Evolutionary conservation across 306 rosid species (phyloP).

Genomic region (Vigna nakashimae): DNA sequence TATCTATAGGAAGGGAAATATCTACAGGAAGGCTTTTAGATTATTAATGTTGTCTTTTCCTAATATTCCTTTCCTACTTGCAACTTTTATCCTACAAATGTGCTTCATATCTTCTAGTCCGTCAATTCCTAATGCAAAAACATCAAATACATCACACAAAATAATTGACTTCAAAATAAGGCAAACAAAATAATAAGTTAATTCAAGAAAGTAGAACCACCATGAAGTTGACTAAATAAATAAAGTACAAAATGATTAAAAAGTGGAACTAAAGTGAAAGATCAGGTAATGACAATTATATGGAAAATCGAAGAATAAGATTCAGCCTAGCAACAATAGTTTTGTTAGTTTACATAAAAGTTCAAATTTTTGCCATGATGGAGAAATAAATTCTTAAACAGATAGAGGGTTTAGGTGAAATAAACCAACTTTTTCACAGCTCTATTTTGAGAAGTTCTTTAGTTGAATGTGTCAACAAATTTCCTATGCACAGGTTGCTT

Average conservation of each 20-base stretch:
- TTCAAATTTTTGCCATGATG: neutral
- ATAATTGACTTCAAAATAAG: neutral
- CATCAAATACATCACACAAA: neutral
- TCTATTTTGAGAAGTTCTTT: conserved; percentile 93
- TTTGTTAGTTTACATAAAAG: neutral
- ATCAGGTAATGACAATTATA: neutral
- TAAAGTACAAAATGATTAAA: too few relatives aligned
- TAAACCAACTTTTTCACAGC: conserved; percentile 80
- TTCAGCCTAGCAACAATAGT: neutral
- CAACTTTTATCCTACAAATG: conserved; percentile 83
- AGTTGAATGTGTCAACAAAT: conserved; percentile 88
- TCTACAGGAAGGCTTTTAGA: too few relatives aligned
- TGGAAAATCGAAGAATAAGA: neutral
- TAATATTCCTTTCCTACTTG: too few relatives aligned
- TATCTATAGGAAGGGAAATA: too few relatives aligned
- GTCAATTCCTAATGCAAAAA: conserved; percentile 64
- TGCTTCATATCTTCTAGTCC: conserved; percentile 97
- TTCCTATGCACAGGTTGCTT: conserved; percentile 89
- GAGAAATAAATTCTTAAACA: neutral
- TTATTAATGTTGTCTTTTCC: too few relatives aligned
- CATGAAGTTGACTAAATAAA: neutral
- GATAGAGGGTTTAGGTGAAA: conserved; percentile 11
- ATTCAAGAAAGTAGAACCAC: neutral
- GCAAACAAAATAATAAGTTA: neutral
- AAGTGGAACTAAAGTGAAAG: neutral